phyloP scores from a whole-genome alignment of 139 green algal species.

The Tetraselmis chui region DNA sequence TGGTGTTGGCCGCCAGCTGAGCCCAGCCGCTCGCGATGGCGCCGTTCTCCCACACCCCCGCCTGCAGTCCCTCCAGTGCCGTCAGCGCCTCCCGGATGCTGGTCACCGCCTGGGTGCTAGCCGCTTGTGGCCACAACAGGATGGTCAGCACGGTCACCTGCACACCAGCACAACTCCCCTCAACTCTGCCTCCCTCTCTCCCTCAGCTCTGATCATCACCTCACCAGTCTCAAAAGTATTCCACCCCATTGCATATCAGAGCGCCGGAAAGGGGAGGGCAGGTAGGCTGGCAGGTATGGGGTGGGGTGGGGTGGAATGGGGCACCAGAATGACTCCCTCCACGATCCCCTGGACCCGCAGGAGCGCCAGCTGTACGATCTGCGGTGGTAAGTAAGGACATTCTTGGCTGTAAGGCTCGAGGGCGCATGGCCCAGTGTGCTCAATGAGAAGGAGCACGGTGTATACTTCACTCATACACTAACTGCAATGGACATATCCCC shows the following conservation, averaged over 20 bases:
- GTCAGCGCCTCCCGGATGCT: background rate
- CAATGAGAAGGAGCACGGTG: too few species aligned
- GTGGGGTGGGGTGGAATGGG: background rate
- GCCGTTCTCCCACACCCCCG: background rate
- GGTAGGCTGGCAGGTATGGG: too few species aligned
- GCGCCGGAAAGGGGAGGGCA: background rate
- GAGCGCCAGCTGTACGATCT: background rate
- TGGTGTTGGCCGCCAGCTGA: background rate
- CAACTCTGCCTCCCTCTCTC: too few species aligned
- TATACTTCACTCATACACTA: too few species aligned
- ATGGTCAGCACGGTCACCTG: background rate
- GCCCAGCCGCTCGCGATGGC: background rate
- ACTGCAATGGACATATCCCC: too few species aligned
- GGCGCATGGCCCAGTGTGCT: too few species aligned
- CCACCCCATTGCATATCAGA: background rate
- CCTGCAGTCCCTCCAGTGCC: background rate
- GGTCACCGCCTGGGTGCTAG: background rate
- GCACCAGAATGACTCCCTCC: background rate
- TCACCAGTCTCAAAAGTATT: too few species aligned
- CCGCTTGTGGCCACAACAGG: background rate
- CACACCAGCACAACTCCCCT: too few species aligned
- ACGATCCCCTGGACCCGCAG: background rate
- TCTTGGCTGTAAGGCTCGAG: too few species aligned
- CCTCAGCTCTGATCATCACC: too few species aligned
- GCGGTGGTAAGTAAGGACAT: too few species aligned